Evolutionary conservation across 345 rosid genomes (phyloP), one percentile per base, ranked within the genome.

Genomic region (Kandelia obovata): DNA sequence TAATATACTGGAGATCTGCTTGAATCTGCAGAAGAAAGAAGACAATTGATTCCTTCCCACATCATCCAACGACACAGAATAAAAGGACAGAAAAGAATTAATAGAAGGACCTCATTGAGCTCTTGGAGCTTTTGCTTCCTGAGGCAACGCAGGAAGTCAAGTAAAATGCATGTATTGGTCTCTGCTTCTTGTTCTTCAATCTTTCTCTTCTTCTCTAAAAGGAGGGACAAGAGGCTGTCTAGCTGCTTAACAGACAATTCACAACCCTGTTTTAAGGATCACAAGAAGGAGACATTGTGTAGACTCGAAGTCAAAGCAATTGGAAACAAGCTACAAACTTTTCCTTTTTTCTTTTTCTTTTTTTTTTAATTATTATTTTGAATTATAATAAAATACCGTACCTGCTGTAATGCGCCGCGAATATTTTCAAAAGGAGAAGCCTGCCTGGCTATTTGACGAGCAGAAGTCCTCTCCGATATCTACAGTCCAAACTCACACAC

Each of bases 391-490:
- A 59, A 67, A 53, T 80, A 78, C 77, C 86, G 69, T 63, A 91
- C 95, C 97, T 87, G 86, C 55, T 83, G 86, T 75, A 91, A 51
- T 28, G 89, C 88, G 75, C 77, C 82, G 53, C 86, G 85, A 68
- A 88, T 79, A 79, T 83, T 87, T 80, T 87, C 89, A 66, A 84
- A 60, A 7, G 95, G 92, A 1, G 95, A 81, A 27, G 95, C 91
- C 51, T 84, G 79, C 80, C 82, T 88, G 20, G 89, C 84, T 64
- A 85, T 77, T 80, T 89, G 95, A 57, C 84, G 75, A 77, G 89
- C 89, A 65, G 87, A 84, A 64, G 81, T 86, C 81, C 88, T 89
- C 87, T 86, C 89, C 84, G 87, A 71, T 53, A 91, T 78, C 97
- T 91, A 81, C 87, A 88, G 71, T 43, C 49, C 49, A 23, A 65